These are phyloP conservation scores for Aspergillus sp. DNA, from an alignment of 2,329 filamentous ascomycete species.

Conservation along the genomic window DNA sequence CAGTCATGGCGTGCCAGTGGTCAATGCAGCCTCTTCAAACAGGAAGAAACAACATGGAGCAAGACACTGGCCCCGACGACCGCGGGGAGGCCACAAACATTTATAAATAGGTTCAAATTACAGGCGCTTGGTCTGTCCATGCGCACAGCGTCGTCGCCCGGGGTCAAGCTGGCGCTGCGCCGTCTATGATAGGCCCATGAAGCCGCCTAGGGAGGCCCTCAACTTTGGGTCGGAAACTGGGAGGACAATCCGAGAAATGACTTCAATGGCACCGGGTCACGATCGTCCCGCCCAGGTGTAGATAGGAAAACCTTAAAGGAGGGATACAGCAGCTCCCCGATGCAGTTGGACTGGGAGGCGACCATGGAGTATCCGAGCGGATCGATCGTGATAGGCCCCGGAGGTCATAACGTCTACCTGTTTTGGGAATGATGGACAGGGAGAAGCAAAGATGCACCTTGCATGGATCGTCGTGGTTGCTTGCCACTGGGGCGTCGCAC, in stretches of 20 bases:
- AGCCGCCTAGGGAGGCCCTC: background rate
- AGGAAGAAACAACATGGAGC: background rate
- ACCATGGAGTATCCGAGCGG: background rate
- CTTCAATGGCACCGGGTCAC: background rate
- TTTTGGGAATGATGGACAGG: slow-evolving; percentile 6
- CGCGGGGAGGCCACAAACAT: background rate
- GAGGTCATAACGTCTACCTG: slow-evolving; percentile 1
- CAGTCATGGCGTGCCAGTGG: slow-evolving; percentile 17
- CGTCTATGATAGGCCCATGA: background rate
- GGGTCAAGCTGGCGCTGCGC: background rate
- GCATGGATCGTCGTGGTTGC: background rate
- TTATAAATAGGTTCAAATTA: slow-evolving; percentile 3
- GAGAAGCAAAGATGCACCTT: background rate
- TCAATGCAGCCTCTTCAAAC: background rate
- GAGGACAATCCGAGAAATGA: background rate
- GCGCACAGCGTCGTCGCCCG: background rate
- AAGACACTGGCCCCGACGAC: background rate
- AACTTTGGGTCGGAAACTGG: slow-evolving; percentile 9
- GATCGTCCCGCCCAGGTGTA: slow-evolving; percentile 1
- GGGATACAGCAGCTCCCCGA: background rate
- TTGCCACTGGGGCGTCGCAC: background rate
- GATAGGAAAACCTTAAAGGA: slow-evolving; percentile 5
- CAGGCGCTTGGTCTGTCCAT: background rate
- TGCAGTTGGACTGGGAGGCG: slow-evolving; percentile 1
- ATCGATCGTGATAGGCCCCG: slow-evolving; percentile 8